Evolutionary conservation across 176 grass and related monocot genomes (phyloP), one percentile per base, ranked within the genome.

Genomic region (Ampelocalamus luodianensis): DNA sequence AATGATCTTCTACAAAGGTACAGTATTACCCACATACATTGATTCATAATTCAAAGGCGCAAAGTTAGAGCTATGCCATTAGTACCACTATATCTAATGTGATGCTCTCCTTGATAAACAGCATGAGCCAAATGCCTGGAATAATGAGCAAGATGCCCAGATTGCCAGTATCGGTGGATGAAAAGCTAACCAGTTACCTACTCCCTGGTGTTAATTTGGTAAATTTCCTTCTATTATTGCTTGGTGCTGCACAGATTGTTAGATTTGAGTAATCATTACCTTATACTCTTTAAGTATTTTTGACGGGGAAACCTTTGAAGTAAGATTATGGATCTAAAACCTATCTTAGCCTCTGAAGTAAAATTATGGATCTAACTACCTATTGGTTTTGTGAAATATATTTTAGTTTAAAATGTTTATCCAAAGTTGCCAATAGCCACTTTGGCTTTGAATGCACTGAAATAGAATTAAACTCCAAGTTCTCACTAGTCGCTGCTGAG

Each of bases 91-190:
- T 79, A n/a, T 81, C 77, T 86, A 54, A 90, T 56, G 56, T 66
- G 64, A 78, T 74, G 22, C 75, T 75, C 2, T 65, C 56, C 39
- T 82, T 61, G 45, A 54, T 89, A 24, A 85, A 87, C 86, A 99
- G 97, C 82, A 99, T 96, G 90, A 96, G 40, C 77, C 92, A 89
- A 85, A 92, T 91, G 80, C 93, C 93, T 76, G 92, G 92, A 85
- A 95, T 90, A 83, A 96, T 96, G 93, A 91, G 88, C 79, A 90
- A 81, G 74, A 99, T 99, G 97, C 97, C 97, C 44, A 83, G 79
- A 50, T 78, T 99, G 71, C 86, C 91, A 44, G 72, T 94, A 73
- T 83, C 88, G 12, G 61, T 93, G 48, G 29, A 99, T 76, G 97
- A 96, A 58, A 90, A 71, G 85, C 91, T 94, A 79, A 65, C 88